Evolutionary conservation across 2,329 filamentous ascomycete species (phyloP).

Genomic region (Colletotrichum magnum): DNA sequence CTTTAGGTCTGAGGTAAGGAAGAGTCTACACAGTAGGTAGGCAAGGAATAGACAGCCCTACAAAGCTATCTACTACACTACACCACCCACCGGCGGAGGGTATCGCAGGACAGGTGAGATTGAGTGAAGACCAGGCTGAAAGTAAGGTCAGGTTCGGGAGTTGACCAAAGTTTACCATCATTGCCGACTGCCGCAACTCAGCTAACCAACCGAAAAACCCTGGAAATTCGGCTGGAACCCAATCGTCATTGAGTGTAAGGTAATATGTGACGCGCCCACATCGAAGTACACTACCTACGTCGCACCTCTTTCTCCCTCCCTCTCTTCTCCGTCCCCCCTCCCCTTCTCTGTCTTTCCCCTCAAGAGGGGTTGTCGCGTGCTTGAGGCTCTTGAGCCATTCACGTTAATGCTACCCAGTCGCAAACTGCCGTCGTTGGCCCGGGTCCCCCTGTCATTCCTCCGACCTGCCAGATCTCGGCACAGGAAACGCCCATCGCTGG

Average conservation of each 20-base stretch:
- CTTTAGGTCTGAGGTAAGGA: constrained; percentile 2
- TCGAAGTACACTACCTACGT: neutral
- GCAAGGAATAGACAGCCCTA: neutral
- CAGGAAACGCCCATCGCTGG: constrained; percentile 29
- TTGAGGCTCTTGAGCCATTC: constrained; percentile 35
- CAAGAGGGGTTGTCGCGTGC: neutral
- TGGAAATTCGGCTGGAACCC: constrained; percentile 4
- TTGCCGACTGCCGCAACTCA: neutral
- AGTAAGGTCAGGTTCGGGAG: constrained; percentile 3
- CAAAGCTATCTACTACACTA: neutral
- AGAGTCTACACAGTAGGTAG: neutral
- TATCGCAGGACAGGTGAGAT: neutral
- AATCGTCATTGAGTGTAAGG: constrained; percentile 4
- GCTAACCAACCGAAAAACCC: neutral
- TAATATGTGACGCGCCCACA: neutral
- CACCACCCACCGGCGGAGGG: too few relatives aligned
- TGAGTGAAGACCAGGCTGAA: neutral
- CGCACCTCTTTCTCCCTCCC: neutral
- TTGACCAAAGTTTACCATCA: constrained; percentile 5
- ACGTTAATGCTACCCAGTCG: constrained; percentile 11
- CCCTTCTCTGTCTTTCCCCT: too few relatives aligned
- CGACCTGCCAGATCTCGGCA: constrained; percentile 30
- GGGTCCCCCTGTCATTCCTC: constrained; percentile 18
- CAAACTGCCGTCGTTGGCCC: constrained; percentile 15
- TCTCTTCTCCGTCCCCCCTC: too few relatives aligned